phyloP scores from a whole-genome alignment of 495 filamentous ascomycete genomes.

The Penicillium psychrofluorescens region DNA sequence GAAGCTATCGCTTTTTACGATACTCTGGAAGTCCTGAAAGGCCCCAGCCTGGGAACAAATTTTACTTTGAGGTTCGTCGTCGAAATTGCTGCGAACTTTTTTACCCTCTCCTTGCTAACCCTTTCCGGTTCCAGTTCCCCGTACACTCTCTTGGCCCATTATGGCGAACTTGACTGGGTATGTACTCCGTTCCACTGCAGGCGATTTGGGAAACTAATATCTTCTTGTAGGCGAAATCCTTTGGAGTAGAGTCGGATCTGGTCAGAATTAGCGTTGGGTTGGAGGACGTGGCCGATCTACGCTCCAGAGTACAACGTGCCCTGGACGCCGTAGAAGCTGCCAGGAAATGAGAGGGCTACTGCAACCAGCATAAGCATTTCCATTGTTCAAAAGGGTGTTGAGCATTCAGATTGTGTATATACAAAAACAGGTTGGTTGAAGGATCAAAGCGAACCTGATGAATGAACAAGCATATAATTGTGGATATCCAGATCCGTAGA shows the following conservation, averaged over 20 bases:
- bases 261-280: slow-evolving; percentile 86
- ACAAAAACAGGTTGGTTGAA: slow-evolving; percentile 1
- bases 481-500: slow-evolving; percentile 11
- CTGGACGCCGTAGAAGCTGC: slow-evolving; percentile 33
- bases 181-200: slow-evolving; percentile 30
- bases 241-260: slow-evolving; percentile 68
- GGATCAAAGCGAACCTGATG: background rate
- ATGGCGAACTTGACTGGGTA: slow-evolving; percentile 84
- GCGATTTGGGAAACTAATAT: slow-evolving; percentile 34
- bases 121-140: slow-evolving; percentile 50
- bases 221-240: slow-evolving; percentile 54
- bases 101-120: slow-evolving; percentile 12
- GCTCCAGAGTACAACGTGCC: slow-evolving; percentile 38
- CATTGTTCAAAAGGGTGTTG: background rate
- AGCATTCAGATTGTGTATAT: slow-evolving; percentile 1
- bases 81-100: background rate
- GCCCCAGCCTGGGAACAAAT: slow-evolving; percentile 92
- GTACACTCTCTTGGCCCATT: slow-evolving; percentile 89
- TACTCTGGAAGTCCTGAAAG: slow-evolving; percentile 78
- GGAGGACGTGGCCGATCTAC: slow-evolving; percentile 65
- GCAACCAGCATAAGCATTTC: too few species aligned
- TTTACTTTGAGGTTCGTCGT: slow-evolving; percentile 67
- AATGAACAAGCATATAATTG: slow-evolving; percentile 2
- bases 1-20: slow-evolving; percentile 83
- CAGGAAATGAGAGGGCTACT: slow-evolving; percentile 1